Evolutionary conservation across 257 asterid species (phyloP), one percentile per base, ranked within the genome.

Genomic region (Scutellaria minor): DNA sequence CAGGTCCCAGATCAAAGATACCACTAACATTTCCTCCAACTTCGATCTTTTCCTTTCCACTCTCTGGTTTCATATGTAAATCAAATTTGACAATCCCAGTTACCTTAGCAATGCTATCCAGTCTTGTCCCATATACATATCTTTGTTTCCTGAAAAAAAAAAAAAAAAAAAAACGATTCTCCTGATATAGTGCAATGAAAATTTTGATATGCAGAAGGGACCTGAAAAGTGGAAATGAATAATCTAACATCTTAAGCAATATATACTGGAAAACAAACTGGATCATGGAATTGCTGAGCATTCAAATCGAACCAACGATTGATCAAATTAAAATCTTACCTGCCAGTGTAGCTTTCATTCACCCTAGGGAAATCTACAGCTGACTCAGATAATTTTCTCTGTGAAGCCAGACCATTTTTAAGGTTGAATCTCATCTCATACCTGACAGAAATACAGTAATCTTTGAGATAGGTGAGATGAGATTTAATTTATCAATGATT

Each of bases 361-460:
- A 95, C 86, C 89, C 98, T 79, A 51, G 98, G 98, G 70, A 95
- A 95, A 80, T 95, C 99, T 64, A 95, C 96, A 6, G 98, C 84
- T 47, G 96, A 79, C n/a, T 27, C 93, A 0, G 99, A 95, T 35
- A 95, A 77, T 79, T 83, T 85, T 86, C 83, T 94, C 89, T 94
- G 99, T 15, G 88, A 64, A 75, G 99, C 97, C 76, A 79, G 74
- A 74, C 97, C 96, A 61, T 78, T 89, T 85, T 87, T 87, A 82
- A 94, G 79, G 89, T 90, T 95, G 87, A 95, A 95, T 71, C 99
- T 90, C 99, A 95, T 95, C 73, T 92, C 97, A 7, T 90, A 90
- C 84, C 99, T 95, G 89, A 76, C 35, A 82, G 62, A 67, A 64
- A 61, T 48, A 60, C 13, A 64, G 68, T 15, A 61, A 68, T 48